Conservation (phyloP, 441 rosid genomes). For the Erysimum pusillum region DNA sequence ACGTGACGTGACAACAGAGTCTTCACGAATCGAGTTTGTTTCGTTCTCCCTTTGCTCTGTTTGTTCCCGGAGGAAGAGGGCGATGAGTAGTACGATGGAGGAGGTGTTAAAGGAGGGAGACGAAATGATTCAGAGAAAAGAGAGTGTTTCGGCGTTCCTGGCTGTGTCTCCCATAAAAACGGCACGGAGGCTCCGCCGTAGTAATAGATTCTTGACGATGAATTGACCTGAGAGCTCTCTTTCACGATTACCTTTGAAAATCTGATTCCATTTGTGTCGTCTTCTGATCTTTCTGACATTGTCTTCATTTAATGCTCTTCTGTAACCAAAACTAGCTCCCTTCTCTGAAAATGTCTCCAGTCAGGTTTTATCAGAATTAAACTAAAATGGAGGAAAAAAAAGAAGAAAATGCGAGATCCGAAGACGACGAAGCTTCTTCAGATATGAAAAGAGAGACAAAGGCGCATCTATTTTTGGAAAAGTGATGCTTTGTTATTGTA, state of each 20-base stretch:
- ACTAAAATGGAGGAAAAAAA: conserved; percentile 1
- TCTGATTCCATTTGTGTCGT: conserved; percentile 38
- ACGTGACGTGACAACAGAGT: conserved; percentile 35
- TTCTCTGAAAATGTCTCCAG: conserved; percentile 34
- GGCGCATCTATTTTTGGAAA: conserved; percentile 43
- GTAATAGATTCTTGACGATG: conserved; percentile 70
- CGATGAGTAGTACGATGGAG: conserved; percentile 62
- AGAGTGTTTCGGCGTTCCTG: conserved; percentile 84
- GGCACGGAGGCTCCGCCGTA: conserved; percentile 72
- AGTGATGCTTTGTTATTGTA: conserved; percentile 38
- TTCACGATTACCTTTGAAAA: conserved; percentile 67
- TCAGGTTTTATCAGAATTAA: conserved; percentile 26
- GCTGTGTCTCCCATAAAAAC: conserved; percentile 79
- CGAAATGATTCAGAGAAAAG: conserved; percentile 40
- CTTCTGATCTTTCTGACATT: conserved; percentile 42
- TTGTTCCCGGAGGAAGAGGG: conserved; percentile 44
- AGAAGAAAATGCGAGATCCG: conserved; percentile 38
- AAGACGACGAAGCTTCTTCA: conserved; percentile 43
- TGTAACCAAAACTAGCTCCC: conserved; percentile 13
- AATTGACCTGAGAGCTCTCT: conserved; percentile 61
- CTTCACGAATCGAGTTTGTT: conserved; percentile 35
- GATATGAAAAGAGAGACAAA: conserved; percentile 37
- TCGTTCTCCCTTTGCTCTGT: conserved; percentile 33
- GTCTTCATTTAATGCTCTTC: conserved; percentile 26
- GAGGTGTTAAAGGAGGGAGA: conserved; percentile 78